Percentiles rank a stretch among this genome's conserved stretches.
Conservation (phyloP, 225 moss, liverwort and hornwort genomes). For the Asterella californica region DNA sequence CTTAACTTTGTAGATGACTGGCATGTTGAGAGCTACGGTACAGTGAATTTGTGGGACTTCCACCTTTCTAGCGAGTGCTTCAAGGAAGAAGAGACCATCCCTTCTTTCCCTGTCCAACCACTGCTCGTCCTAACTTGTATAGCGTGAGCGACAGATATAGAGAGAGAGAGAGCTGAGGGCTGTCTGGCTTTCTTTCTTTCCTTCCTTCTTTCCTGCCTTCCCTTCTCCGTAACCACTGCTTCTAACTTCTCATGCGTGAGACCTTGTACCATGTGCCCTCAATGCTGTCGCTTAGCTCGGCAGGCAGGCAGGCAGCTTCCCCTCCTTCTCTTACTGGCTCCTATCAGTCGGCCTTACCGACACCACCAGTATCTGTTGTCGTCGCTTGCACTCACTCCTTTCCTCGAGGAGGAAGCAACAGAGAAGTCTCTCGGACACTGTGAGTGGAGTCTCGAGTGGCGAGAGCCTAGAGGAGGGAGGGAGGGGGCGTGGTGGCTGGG, state of each 20-base stretch:
- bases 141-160: not conserved
- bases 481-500: not conserved
- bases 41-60: no score
- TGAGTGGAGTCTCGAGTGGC: slow-evolving; percentile 22
- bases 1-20: no score
- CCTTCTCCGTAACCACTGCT: not conserved
- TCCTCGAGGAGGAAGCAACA: slow-evolving; percentile 3
- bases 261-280: slow-evolving; percentile 5
- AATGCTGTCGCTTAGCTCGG: slow-evolving; percentile 11
- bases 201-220: not conserved
- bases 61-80: no score
- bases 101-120: not conserved
- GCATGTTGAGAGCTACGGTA: no score
- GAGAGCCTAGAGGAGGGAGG: not conserved
- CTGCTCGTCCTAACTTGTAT: not conserved
- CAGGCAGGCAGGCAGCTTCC: slow-evolving; percentile 12
- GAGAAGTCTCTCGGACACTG: not conserved
- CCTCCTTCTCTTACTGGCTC: slow-evolving; percentile 5
- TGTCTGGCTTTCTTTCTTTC: not conserved
- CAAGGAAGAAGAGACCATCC: no score
- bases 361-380: slow-evolving; percentile 21
- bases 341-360: slow-evolving; percentile 17
- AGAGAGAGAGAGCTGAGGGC: not conserved
- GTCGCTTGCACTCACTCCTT: slow-evolving; percentile 5
- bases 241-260: not conserved